Conservation (phyloP, 2,329 filamentous ascomycete species). For the Blastomyces silverae region DNA sequence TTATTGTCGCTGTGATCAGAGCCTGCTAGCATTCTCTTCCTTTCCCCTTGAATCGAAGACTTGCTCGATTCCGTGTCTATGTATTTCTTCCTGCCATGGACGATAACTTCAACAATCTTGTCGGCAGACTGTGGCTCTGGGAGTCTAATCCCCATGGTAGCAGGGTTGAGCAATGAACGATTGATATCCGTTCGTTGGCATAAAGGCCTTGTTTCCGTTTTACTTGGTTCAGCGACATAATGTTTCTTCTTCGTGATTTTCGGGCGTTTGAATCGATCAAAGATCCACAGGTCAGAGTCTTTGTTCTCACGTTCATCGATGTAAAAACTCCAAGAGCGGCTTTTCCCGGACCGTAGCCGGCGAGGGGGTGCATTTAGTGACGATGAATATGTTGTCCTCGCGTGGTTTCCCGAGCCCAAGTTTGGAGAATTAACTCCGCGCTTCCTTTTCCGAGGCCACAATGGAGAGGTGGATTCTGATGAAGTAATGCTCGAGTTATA, state of each 20-base stretch:
- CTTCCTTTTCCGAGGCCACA: conserved; percentile 14
- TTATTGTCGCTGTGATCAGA: background rate
- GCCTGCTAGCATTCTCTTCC: background rate
- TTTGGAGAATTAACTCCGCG: background rate
- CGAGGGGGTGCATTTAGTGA: conserved; percentile 6
- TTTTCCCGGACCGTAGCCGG: background rate
- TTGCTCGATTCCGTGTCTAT: background rate
- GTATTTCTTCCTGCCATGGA: background rate
- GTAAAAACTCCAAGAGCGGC: background rate
- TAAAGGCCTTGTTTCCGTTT: background rate
- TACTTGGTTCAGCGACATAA: background rate
- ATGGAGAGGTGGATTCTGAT: conserved; percentile 10
- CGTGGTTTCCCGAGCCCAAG: background rate
- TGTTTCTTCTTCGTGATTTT: background rate
- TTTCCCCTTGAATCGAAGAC: background rate
- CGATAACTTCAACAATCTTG: conserved; percentile 1
- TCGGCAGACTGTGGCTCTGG: background rate
- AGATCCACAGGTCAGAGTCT: background rate
- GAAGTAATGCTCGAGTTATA: conserved; percentile 13
- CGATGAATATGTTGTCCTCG: background rate
- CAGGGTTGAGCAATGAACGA: background rate
- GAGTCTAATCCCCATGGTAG: background rate
- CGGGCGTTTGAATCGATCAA: background rate
- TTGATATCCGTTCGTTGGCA: background rate
- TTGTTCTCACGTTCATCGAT: background rate